Conservation (phyloP, 352 stramenopile genomes). For the Pythium plurisporium region DNA sequence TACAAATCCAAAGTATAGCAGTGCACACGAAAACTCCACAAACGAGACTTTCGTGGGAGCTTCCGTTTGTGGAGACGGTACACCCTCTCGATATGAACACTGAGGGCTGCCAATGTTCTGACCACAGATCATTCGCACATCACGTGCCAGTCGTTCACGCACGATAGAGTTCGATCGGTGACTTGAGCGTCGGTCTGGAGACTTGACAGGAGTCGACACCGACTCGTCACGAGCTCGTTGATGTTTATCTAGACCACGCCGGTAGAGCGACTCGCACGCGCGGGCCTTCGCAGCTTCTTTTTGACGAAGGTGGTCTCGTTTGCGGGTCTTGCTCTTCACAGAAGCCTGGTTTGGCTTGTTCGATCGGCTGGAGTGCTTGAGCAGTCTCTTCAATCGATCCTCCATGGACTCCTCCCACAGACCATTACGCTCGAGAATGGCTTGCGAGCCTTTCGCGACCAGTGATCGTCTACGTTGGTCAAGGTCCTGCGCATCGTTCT, state of each 20-base stretch:
- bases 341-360: not conserved
- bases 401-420: constrained; percentile 41
- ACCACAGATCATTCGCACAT: constrained; percentile 27
- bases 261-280: constrained; percentile 52
- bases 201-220: not conserved
- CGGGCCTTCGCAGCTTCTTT: constrained; percentile 18
- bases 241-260: constrained; percentile 35
- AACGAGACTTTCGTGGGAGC: constrained; percentile 17
- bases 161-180: constrained; percentile 34
- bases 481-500: too few species aligned
- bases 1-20: constrained; percentile 59
- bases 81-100: not conserved
- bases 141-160: constrained; percentile 31
- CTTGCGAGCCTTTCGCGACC: constrained; percentile 42
- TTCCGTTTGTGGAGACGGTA: not conserved
- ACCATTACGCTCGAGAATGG: constrained; percentile 51
- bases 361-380: not conserved
- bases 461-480: constrained; percentile 23
- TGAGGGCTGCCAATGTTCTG: not conserved
- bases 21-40: constrained; percentile 52
- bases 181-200: constrained; percentile 3
- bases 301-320: not conserved
- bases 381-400: constrained; percentile 29
- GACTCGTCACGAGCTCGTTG: constrained; percentile 19
- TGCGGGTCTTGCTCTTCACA: not conserved